phyloP scores from a whole-genome alignment of 306 rosid genomes.

The Echinosophora koreensis region DNA sequence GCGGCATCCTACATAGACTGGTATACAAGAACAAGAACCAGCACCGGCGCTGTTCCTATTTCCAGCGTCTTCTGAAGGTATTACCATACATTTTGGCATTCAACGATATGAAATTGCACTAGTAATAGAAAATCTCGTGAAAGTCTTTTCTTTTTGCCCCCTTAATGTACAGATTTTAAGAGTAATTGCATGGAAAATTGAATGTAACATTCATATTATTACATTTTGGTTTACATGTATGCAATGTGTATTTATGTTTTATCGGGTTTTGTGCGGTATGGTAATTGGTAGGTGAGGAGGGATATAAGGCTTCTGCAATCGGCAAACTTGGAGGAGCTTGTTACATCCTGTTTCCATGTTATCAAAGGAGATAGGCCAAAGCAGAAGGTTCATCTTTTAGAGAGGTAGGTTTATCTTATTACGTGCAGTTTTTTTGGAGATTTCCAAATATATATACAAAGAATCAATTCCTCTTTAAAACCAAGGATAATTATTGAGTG shows the following conservation, averaged over 20 bases:
- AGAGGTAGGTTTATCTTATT: conserved; percentile 60
- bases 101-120: conserved; percentile 9
- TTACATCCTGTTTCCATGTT: conserved; percentile 70
- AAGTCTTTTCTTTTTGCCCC: not conserved
- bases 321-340: conserved; percentile 73
- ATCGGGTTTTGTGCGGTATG: conserved; percentile 26
- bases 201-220: not conserved
- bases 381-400: conserved; percentile 80
- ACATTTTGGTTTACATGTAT: conserved; percentile 19
- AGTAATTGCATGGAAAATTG: conserved; percentile 6
- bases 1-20: conserved; percentile 72
- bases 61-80: conserved; percentile 84
- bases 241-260: not conserved
- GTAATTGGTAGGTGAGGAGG: conserved; percentile 73
- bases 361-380: conserved; percentile 76
- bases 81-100: not conserved
- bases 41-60: conserved; percentile 85
- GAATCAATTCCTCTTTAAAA: not conserved
- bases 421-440: not conserved
- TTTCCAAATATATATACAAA: not conserved
- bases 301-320: conserved; percentile 72
- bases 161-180: not conserved
- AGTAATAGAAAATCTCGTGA: not conserved
- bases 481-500: conserved; percentile 2
- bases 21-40: conserved; percentile 91